Conservation (phyloP, 768 basidiomycete species). For the Mrakia blollopis region DNA sequence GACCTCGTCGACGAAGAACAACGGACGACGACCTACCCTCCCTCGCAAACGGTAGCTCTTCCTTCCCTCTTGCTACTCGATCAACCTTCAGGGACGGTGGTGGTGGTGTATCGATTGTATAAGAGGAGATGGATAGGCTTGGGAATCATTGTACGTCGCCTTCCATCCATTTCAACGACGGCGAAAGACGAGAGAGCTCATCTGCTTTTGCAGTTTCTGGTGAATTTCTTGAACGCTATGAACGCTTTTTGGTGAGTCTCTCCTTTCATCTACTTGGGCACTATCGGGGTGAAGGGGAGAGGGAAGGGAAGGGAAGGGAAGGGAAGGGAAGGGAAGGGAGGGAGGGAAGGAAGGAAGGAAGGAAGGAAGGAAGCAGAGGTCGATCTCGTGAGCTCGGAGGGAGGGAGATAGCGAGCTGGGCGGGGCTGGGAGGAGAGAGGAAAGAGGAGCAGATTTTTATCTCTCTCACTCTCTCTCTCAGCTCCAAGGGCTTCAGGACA, state of each 20-base stretch:
- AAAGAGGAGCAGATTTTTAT: too few species aligned
- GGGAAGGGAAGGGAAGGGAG: slow-evolving; percentile 55
- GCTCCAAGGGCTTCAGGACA: too few species aligned
- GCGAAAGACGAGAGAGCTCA: too few species aligned
- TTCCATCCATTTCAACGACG: too few species aligned
- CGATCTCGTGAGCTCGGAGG: too few species aligned
- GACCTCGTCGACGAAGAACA: too few species aligned
- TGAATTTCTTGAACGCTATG: slow-evolving; percentile 25
- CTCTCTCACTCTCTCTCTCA: too few species aligned
- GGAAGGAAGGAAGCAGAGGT: too few species aligned
- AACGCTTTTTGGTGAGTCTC: slow-evolving; percentile 49
- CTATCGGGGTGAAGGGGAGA: not conserved
- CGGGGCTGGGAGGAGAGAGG: too few species aligned
- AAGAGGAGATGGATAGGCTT: slow-evolving; percentile 63
- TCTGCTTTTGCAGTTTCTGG: slow-evolving; percentile 4
- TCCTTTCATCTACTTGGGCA: slow-evolving; percentile 58
- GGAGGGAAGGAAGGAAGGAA: not conserved
- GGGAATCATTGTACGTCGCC: slow-evolving; percentile 54
- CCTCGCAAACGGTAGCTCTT: not conserved
- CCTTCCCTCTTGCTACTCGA: not conserved
- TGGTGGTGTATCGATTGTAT: slow-evolving; percentile 58
- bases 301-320: slow-evolving; percentile 48
- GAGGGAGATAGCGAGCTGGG: too few species aligned
- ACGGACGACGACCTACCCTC: not conserved
- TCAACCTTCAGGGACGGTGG: not conserved